Percentiles rank a stretch among this genome's conserved stretches.
Conservation (phyloP, 345 rosid species). For the Aethionema arabicum region DNA sequence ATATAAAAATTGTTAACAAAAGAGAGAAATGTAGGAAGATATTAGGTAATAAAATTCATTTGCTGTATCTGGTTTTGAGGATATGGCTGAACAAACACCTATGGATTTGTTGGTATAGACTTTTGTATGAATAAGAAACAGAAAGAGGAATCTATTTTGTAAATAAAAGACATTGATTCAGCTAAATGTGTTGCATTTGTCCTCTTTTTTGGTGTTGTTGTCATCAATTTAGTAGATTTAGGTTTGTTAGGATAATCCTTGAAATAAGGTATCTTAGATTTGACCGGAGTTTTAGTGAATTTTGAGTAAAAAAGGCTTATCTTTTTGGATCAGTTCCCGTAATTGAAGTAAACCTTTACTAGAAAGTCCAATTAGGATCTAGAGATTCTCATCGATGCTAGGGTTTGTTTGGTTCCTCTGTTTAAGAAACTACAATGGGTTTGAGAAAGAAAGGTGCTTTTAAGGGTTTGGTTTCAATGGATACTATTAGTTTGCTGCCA, state of each 20-base stretch:
- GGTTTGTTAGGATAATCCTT: too few species aligned
- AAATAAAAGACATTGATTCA: conserved; percentile 34
- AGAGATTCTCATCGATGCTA: too few species aligned
- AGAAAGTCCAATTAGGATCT: too few species aligned
- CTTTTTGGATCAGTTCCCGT: too few species aligned
- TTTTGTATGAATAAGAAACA: conserved; percentile 20
- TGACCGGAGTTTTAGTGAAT: too few species aligned
- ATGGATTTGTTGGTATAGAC: conserved; percentile 31
- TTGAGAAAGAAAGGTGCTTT: too few species aligned
- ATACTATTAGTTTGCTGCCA: conserved; percentile 12
- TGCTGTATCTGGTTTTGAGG: conserved; percentile 22
- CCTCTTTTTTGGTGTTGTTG: not conserved
- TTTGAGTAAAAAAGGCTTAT: too few species aligned
- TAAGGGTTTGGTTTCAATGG: too few species aligned
- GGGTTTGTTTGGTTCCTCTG: too few species aligned
- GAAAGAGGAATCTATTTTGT: conserved; percentile 22
- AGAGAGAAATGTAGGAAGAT: conserved; percentile 27
- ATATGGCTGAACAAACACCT: conserved; percentile 16
- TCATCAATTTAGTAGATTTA: not conserved
- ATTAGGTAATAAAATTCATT: conserved; percentile 32
- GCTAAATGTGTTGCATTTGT: conserved; percentile 11
- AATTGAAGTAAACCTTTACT: too few species aligned
- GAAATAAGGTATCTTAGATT: too few species aligned
- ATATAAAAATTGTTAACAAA: conserved; percentile 21
- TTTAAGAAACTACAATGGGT: conserved; percentile 17